phyloP scores from a whole-genome alignment of 441 rosid species.

The Euphorbia schlechtendalii region DNA sequence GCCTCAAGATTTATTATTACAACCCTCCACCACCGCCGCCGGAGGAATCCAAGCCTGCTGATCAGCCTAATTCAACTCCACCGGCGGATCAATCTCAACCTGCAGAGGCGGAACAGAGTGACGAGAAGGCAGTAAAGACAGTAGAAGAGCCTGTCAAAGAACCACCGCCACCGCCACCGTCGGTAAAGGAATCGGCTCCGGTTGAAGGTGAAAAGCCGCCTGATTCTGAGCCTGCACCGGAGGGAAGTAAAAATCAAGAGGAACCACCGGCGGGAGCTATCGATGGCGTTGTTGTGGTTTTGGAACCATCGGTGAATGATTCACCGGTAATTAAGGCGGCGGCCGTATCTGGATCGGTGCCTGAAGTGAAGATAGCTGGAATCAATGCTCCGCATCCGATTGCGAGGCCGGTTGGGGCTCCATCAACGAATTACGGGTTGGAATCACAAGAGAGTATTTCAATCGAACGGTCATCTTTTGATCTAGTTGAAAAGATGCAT shows the following conservation, averaged over 20 bases:
- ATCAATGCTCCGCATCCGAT: constrained; percentile 40
- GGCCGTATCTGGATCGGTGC: constrained; percentile 34
- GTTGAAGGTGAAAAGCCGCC: constrained; percentile 15
- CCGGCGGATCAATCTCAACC: constrained; percentile 3
- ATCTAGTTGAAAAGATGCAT: constrained; percentile 82
- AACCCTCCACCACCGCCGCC: constrained; percentile 29
- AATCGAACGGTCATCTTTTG: constrained; percentile 62
- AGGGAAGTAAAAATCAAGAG: constrained; percentile 11
- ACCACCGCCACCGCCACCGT: constrained; percentile 9
- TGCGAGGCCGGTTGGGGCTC: constrained; percentile 30
- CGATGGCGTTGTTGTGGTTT: constrained; percentile 23
- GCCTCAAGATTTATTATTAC: constrained; percentile 60
- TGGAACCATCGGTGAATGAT: constrained; percentile 24
- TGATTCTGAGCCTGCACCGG: not conserved
- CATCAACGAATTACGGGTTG: constrained; percentile 28
- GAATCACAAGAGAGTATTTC: constrained; percentile 53
- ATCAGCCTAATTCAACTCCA: not conserved
- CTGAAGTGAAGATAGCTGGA: constrained; percentile 36
- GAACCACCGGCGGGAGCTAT: constrained; percentile 18
- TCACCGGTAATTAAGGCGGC: constrained; percentile 37
- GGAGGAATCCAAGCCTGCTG: constrained; percentile 22
- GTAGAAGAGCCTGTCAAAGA: constrained; percentile 4
- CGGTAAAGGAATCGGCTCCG: constrained; percentile 16
- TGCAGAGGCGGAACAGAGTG: not conserved
- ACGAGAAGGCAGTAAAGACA: constrained; percentile 10